Evolutionary conservation across 805 yeast species (phyloP).

Genomic region (Myxozyma vanderwaltii): DNA sequence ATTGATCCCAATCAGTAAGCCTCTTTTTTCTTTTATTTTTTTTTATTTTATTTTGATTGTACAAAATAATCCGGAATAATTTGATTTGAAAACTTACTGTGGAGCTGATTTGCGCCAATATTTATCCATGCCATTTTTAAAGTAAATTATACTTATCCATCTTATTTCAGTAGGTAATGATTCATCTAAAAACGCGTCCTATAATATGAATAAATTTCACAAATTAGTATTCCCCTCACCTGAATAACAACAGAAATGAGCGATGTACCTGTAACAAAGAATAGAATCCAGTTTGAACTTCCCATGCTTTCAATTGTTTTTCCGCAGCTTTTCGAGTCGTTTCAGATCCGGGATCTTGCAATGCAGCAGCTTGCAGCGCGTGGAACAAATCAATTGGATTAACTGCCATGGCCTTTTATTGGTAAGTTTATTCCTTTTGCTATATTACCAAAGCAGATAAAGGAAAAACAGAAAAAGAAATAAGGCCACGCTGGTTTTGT

Average conservation of each 20-base stretch:
- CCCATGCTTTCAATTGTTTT: slow-evolving; percentile 69
- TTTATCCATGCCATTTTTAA: slow-evolving; percentile 84
- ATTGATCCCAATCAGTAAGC: too few species aligned
- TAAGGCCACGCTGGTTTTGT: too few species aligned
- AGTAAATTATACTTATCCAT: slow-evolving; percentile 84
- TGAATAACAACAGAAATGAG: not conserved
- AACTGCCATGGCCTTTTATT: slow-evolving; percentile 12
- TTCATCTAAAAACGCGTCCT: slow-evolving; percentile 60
- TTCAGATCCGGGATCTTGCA: slow-evolving; percentile 46
- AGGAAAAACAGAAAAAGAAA: too few species aligned
- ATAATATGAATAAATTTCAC: not conserved
- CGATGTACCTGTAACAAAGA: slow-evolving; percentile 52
- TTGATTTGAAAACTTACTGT: slow-evolving; percentile 51
- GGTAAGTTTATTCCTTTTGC: not conserved
- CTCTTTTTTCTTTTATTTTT: too few species aligned
- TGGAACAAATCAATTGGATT: slow-evolving; percentile 30
- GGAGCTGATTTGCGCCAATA: slow-evolving; percentile 76
- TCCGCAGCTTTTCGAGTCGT: slow-evolving; percentile 66
- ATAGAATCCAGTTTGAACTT: slow-evolving; percentile 60
- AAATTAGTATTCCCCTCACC: not conserved
- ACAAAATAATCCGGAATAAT: too few species aligned
- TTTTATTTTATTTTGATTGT: too few species aligned
- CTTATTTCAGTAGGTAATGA: slow-evolving; percentile 65
- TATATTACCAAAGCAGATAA: too few species aligned
- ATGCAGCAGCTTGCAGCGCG: slow-evolving; percentile 54